Base-by-base conservation (phyloP, 139 green algal species). In the Spirogloea muscicola region DNA sequence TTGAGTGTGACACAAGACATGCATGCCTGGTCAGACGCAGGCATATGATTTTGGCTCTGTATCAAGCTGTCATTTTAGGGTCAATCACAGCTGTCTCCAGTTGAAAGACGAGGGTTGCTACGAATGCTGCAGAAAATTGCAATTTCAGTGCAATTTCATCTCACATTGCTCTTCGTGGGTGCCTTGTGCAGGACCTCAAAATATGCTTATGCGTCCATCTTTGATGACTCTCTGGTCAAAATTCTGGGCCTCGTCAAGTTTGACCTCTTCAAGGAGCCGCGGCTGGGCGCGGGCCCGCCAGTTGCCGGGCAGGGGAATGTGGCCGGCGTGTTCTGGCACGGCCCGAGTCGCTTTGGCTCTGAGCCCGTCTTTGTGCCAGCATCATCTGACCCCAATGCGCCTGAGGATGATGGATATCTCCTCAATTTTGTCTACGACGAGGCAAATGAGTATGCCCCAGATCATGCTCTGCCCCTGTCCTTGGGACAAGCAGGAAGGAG, bases 391-490 rank as follows among this genome's bases (percentile, higher is more conserved):
- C 33, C 61, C 65, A 77, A 29, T 1, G 46, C 43, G 51, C 9
- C 18, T 6, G 89, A 94, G 62, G 90, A 95, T 44, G 87, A 89
- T 57, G 89, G 90, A n/a, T 91, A 74, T 59, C 74, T 95, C 36
- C 37, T 92, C 41, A 87, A 76, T 0, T 93, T 86, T 37, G 87
- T 92, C 16, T 78, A 87, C 31, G 80, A 92, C 52, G 59, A 62
- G 3, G 60, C 41, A 21, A 49, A 48, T 25, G 58, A 16, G 58
- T 64, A 27, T 27, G 42, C 44, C 21, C 29, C 55, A 63, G 10
- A 18, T 68, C 16, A 58, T 5, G 9, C 57, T 65, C 16, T 65
- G 57, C 21, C 21, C 21, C 21, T 65, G 27, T 65, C 57, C 13
- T 65, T 13, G 57, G 27, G 18, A 13, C 13, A n/a, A n/a, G n/a